Conservation (phyloP, 148 eudicot genomes). For the Silene conica region DNA sequence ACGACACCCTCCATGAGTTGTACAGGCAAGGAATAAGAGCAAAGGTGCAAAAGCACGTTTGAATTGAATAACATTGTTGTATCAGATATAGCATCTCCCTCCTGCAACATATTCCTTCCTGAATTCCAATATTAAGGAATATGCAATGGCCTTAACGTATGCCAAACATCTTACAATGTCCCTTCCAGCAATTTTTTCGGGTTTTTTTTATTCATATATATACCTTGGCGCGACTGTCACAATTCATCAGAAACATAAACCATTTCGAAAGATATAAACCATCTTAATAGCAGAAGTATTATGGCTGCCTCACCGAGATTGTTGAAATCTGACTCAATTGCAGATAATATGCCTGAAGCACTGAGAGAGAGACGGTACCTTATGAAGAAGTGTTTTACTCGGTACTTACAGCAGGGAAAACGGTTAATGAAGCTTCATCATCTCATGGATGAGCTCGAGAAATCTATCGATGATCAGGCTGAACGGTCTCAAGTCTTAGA, state of each 20-base stretch:
- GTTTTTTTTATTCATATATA: conserved; percentile 10
- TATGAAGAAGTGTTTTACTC: conserved; percentile 72
- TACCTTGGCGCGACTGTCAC: not conserved
- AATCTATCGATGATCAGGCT: conserved; percentile 44
- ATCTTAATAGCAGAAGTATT: not conserved
- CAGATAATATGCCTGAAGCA: conserved; percentile 87
- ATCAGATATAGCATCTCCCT: conserved; percentile 24
- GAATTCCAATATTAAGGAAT: conserved; percentile 28
- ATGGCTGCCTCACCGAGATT: conserved; percentile 40
- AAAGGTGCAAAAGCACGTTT: not conserved
- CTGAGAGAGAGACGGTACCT: conserved; percentile 70
- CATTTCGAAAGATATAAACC: not conserved
- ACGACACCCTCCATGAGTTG: conserved; percentile 25
- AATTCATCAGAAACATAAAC: not conserved
- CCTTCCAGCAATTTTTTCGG: not conserved
- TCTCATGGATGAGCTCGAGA: conserved; percentile 76
- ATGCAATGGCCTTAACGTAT: conserved; percentile 26
- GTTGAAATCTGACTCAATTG: conserved; percentile 62
- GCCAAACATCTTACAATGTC: conserved; percentile 12
- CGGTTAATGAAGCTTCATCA: conserved; percentile 74
- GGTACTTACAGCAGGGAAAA: conserved; percentile 61
- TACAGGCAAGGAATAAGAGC: conserved; percentile 22
- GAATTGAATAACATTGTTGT: not conserved
- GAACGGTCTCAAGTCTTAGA: conserved; percentile 61
- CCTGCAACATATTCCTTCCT: conserved; percentile 41